Evolutionary conservation across 75 land plant genomes (phyloP).

Genomic region (Ceratopteris richardii): DNA sequence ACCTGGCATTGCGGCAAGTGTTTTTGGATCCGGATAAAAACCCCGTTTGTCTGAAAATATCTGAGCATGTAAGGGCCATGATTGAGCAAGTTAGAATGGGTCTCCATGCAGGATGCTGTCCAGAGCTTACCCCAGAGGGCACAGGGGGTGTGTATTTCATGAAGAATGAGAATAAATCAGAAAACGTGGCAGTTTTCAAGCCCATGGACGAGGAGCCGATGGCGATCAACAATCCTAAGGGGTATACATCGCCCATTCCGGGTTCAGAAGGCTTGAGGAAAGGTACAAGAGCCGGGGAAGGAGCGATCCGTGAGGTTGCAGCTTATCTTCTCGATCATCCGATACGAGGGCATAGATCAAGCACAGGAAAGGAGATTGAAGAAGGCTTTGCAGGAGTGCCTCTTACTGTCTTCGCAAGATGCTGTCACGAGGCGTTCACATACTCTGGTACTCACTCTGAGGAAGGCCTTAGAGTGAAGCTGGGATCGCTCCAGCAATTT

Average conservation of each 20-base stretch:
- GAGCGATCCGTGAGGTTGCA: conserved; percentile 15
- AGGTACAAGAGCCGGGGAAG: conserved; percentile 13
- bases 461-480: conserved; percentile 19
- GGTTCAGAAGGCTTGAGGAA: conserved; percentile 1
- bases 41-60: too few relatives aligned
- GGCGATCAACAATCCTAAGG: conserved; percentile 18
- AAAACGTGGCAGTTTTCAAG: conserved; percentile 16
- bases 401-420: conserved; percentile 69
- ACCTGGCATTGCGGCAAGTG: too few relatives aligned
- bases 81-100: conserved; percentile 4
- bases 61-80: neutral
- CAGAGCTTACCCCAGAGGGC: conserved; percentile 4
- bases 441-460: conserved; percentile 5
- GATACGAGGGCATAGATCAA: conserved; percentile 2
- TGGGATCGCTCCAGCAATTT: conserved; percentile 86
- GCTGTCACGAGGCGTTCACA: conserved; percentile 50
- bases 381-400: conserved; percentile 90
- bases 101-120: conserved; percentile 6
- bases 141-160: conserved; percentile 16
- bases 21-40: too few relatives aligned
- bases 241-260: neutral
- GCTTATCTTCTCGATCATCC: conserved; percentile 21
- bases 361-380: conserved; percentile 16
- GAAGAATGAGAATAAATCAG: conserved; percentile 3
- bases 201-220: conserved; percentile 24